Percentiles rank a stretch among this genome's conserved stretches.
Conservation (phyloP, 495 filamentous ascomycete genomes). For the Melanomma pulvis-pyrius region DNA sequence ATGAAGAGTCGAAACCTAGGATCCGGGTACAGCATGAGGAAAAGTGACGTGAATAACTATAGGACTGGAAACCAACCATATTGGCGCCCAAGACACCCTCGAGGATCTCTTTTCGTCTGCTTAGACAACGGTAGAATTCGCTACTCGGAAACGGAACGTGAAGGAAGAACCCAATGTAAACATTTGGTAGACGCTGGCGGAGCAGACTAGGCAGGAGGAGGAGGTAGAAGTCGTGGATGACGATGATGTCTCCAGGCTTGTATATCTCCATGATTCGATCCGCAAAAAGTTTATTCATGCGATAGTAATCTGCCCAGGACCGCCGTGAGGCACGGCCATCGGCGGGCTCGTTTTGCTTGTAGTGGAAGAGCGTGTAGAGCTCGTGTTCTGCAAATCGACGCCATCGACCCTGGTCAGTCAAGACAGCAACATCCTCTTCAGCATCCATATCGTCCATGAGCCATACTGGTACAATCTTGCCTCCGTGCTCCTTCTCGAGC, state of each 20-base stretch:
- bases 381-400: slow-evolving; percentile 86
- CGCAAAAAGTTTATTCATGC: slow-evolving; percentile 84
- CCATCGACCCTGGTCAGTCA: slow-evolving; percentile 81
- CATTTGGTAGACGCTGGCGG: slow-evolving; percentile 76
- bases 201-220: slow-evolving; percentile 83
- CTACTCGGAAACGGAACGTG: slow-evolving; percentile 93
- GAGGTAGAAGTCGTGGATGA: slow-evolving; percentile 91
- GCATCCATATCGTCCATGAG: slow-evolving; percentile 70
- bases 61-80: slow-evolving; percentile 90
- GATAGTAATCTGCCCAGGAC: slow-evolving; percentile 86
- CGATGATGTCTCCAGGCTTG: slow-evolving; percentile 85
- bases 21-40: slow-evolving; percentile 88
- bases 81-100: slow-evolving; percentile 87
- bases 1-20: slow-evolving; percentile 77
- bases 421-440: slow-evolving; percentile 60
- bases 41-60: slow-evolving; percentile 90
- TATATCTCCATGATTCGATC: slow-evolving; percentile 82
- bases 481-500: slow-evolving; percentile 67
- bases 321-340: slow-evolving; percentile 78
- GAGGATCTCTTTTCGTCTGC: slow-evolving; percentile 81
- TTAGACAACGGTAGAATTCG: slow-evolving; percentile 86
- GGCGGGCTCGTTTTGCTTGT: slow-evolving; percentile 85
- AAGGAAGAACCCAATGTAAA: slow-evolving; percentile 88
- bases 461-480: slow-evolving; percentile 82
- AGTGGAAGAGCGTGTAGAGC: slow-evolving; percentile 87